Evolutionary conservation across 2,329 filamentous ascomycete genomes (phyloP).

Genomic region (Phoma sp.): DNA sequence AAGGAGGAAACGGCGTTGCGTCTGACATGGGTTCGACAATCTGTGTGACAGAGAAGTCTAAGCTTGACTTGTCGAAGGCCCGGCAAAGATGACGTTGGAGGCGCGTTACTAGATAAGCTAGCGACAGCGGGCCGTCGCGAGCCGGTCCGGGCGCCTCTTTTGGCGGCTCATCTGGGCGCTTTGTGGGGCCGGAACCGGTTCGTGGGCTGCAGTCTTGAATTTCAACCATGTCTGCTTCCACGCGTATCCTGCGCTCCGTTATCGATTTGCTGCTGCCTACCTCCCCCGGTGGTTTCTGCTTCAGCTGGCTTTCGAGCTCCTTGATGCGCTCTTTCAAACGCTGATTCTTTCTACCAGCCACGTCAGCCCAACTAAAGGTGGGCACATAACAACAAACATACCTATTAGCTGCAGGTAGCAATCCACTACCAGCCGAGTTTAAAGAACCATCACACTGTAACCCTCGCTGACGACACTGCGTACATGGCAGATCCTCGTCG

Average conservation of each 20-base stretch:
- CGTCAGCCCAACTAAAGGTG: background rate
- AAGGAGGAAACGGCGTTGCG: background rate
- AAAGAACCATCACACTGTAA: conserved; percentile 2
- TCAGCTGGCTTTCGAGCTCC: conserved; percentile 7
- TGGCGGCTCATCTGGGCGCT: background rate
- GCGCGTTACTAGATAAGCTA: conserved; percentile 5
- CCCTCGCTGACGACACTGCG: conserved; percentile 10
- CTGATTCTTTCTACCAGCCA: conserved; percentile 2
- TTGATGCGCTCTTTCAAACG: conserved; percentile 10
- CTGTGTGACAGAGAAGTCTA: conserved; percentile 8
- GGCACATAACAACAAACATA: background rate
- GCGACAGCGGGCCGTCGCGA: conserved; percentile 1
- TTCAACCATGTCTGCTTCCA: background rate
- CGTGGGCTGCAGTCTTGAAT: background rate
- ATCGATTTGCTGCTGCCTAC: background rate
- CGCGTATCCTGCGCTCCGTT: background rate
- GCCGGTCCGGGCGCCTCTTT: background rate
- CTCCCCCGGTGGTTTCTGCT: background rate
- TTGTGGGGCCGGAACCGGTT: background rate
- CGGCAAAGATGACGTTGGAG: conserved; percentile 8
- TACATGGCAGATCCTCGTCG: conserved; percentile 9
- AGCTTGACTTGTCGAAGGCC: background rate
- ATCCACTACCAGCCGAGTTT: background rate
- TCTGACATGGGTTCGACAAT: conserved; percentile 4
- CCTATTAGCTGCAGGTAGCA: conserved; percentile 3